Evolutionary conservation across 225 moss, liverwort and hornwort genomes (phyloP), one percentile per base, ranked within the genome.

Genomic region (Sphagnum tenellum): DNA sequence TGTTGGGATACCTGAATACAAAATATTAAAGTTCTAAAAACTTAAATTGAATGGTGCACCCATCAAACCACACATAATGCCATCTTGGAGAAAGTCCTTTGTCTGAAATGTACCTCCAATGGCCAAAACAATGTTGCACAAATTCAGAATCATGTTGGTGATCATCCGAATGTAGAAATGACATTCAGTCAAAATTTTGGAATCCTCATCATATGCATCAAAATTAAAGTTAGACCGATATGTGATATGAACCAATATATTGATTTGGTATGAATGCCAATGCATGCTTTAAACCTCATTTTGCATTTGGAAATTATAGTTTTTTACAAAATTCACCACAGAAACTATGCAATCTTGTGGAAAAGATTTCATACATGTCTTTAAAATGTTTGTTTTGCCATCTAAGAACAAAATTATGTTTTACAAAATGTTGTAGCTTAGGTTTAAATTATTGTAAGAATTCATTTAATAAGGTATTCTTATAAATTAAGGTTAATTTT

Each of bases 251-350:
- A 64, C 48, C 12, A 64, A 4, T 46, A 64, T 48, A 2, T 1
- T 48, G 2, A 64, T 14, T 13, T 64, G 63, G 12, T 50, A 64
- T 9, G 7, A 2, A 48, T 48, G 49, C 48, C 63, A 64, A 64
- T 64, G 63, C 47, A 64, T 64, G 4, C n/a, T n/a, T 5, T 64
- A 49, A 8, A 64, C 63, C 63, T 50, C 63, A 50, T 64, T 64
- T 3, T 64, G 63, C 3, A 64, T 13, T 50, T 64, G 7, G 14
- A 64, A 48, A 47, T 2, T 48, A 7, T 64, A 3, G 49, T 64
- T 50, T 7, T 64, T 5, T 6, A 49, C 63, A 50, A 64, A 52
- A 9, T 52, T 3, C 12, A 45, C 3, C 45, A 9, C 3, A 8
- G 45, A 62, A 3, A 8, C 3, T 62, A 62, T 45, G 10, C 10